Evolutionary conservation across 139 green algal species (phyloP).

Genomic region (Astrephomene gubernaculifera): DNA sequence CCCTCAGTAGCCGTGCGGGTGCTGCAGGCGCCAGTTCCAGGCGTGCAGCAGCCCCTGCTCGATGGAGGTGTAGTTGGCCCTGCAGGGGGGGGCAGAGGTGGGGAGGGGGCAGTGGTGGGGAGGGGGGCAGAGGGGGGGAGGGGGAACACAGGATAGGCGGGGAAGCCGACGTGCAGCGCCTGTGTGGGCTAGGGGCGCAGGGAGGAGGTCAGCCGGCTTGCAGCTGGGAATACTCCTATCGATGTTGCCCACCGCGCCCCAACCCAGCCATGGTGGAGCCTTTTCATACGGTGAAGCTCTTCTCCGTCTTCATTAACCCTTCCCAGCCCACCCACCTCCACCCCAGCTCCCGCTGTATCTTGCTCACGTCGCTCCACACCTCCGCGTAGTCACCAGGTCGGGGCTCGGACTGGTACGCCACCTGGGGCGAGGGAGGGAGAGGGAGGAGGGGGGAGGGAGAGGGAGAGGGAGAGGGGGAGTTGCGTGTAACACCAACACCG

Average conservation of each 20-base stretch:
- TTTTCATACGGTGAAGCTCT: not conserved
- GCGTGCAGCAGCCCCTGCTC: slow-evolving; percentile 60
- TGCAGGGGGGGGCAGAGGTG: not conserved
- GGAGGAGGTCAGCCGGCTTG: not conserved
- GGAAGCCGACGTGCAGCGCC: not conserved
- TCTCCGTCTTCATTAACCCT: not conserved
- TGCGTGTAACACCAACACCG: no score
- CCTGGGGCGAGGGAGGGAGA: not conserved
- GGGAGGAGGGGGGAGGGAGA: no score
- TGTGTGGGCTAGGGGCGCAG: not conserved
- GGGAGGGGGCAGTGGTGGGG: not conserved
- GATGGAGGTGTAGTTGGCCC: slow-evolving; percentile 60
- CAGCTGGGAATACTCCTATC: not conserved
- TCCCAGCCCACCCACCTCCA: slow-evolving; percentile 48
- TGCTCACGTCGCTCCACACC: slow-evolving; percentile 57
- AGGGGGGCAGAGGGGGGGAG: not conserved
- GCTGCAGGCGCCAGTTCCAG: slow-evolving; percentile 58
- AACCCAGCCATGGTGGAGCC: not conserved
- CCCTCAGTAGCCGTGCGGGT: slow-evolving; percentile 61
- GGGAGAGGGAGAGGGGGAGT: no score
- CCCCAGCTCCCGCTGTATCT: slow-evolving; percentile 57
- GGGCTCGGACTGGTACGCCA: slow-evolving; percentile 57
- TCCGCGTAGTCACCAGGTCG: slow-evolving; percentile 63
- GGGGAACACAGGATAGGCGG: no score
- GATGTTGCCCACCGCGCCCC: not conserved